Conservation (phyloP, 345 rosid species). For the Lenwebbia sp. region DNA sequence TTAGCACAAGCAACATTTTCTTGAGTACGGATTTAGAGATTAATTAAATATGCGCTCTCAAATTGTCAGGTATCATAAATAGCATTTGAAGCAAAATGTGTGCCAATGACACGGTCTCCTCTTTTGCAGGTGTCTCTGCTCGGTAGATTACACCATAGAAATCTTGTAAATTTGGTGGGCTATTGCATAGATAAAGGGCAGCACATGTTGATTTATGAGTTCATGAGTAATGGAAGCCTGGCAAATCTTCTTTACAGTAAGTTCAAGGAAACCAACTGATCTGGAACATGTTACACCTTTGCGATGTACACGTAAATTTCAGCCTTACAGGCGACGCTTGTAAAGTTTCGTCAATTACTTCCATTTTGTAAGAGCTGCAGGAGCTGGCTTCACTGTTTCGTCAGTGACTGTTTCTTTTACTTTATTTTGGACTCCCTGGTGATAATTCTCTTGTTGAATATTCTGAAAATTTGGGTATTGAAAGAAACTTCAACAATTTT, state of each 20-base stretch:
- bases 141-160: constrained; percentile 92
- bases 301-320: background rate
- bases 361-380: background rate
- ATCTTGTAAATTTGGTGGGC: constrained; percentile 91
- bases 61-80: background rate
- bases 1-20: background rate
- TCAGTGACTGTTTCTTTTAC: background rate
- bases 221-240: constrained; percentile 96
- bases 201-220: constrained; percentile 74
- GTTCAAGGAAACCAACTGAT: constrained; percentile 10
- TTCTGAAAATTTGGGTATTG: background rate
- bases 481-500: background rate
- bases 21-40: background rate
- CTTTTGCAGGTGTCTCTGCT: constrained; percentile 63
- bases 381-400: background rate
- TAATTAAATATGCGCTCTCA: background rate
- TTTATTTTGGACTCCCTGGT: background rate
- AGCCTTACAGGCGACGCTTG: background rate
- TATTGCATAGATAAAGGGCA: constrained; percentile 82
- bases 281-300: background rate
- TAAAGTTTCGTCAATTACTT: background rate
- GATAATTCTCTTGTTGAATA: background rate
- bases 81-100: background rate
- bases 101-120: background rate
- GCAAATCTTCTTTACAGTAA: constrained; percentile 69